Evolutionary conservation across 1,284 basidiomycete genomes (phyloP), one percentile per base, ranked within the genome.

Genomic region (Ceratobasidium sp.): DNA sequence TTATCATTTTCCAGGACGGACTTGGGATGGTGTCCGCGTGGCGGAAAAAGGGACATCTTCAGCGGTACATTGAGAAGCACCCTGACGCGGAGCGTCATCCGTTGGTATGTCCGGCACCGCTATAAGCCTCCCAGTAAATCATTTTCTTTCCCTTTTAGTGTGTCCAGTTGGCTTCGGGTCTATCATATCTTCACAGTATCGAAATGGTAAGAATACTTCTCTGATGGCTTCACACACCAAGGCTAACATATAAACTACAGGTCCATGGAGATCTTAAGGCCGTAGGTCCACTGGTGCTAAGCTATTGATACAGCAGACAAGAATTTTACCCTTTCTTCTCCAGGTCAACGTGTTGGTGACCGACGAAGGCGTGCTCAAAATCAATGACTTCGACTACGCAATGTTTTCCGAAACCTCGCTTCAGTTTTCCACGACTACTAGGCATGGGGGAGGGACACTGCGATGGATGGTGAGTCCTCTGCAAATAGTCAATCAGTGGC

Each of bases 261-360:
- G 64, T 66, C 11, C 64, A 54, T 36, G 29, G 64, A 14, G 47
- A 66, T 24, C 64, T 66, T 14, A 66, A 66, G n/a, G n/a, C n/a
- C n/a, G n/a, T n/a, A n/a, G n/a, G 27, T 47, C 48, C 8, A 48
- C 51, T 17, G 17, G 50, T 44, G 9, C 31, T 47, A 19, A 62
- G 22, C 6, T 11, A 24, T 31, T 31, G n/a, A 8, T 31, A 29
- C 8, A 15, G 7, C 54, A 56, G n/a, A 19, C 33, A 9, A n/a
- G n/a, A 11, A 31, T 29, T 7, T 31, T 29, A 7, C 33, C 24
- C 27, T 60, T 15, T 19, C 11, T 41, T 4, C 14, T 27, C 36
- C 48, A 63, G 60, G 8, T 17, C 48, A 63, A 63, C 24, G 44
- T 63, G 3, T 9, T 63, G n/a, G 27, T 63, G 2, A 4, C 14